Evolutionary conservation across 345 rosid genomes (phyloP).

Genomic region (Isatis tinctoria): DNA sequence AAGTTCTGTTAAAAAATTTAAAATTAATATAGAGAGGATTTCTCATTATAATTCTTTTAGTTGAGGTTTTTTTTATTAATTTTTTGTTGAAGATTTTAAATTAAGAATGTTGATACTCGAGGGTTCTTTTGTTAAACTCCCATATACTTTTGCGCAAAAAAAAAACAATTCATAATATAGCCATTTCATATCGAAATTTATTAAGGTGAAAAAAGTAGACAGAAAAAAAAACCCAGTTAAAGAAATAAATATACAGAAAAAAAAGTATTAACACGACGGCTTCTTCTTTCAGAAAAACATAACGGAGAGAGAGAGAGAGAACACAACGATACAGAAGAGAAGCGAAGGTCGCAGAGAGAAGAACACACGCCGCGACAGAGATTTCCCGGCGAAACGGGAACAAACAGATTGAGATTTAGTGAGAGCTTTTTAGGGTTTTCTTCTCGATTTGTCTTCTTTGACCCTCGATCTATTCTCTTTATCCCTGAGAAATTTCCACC

Average conservation of each 20-base stretch:
- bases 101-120: no score
- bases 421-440: constrained; percentile 30
- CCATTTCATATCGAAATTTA: no score
- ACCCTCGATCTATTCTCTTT: constrained; percentile 44
- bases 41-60: no score
- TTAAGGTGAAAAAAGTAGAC: background rate
- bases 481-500: background rate
- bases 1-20: no score
- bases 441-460: constrained; percentile 24
- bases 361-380: constrained; percentile 25
- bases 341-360: constrained; percentile 28
- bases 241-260: constrained; percentile 4
- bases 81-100: no score
- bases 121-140: no score
- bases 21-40: no score
- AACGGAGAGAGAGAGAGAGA: constrained; percentile 24
- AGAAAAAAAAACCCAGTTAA: background rate
- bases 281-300: constrained; percentile 52
- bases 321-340: constrained; percentile 30
- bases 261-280: constrained; percentile 35
- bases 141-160: no score
- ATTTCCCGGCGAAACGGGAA: constrained; percentile 28
- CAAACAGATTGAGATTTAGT: constrained; percentile 32
- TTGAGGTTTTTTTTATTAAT: no score
- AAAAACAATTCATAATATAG: no score